Percentiles rank a stretch among this genome's conserved stretches.
phyloP scores from a whole-genome alignment of 2,329 filamentous ascomycete species.

The Sclerotinia spermophila region DNA sequence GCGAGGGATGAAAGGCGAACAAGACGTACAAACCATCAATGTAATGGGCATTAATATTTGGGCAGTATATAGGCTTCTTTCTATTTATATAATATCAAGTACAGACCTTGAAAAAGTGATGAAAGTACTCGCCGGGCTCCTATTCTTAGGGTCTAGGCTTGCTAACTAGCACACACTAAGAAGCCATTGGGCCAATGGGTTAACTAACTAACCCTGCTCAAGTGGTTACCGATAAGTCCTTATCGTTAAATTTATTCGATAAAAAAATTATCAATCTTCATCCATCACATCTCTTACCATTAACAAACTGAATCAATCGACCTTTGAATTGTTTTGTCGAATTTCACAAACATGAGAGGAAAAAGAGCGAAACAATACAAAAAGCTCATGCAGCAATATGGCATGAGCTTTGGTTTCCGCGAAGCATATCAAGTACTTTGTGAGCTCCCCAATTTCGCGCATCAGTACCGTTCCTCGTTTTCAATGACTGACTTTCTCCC shows the following conservation, averaged over 20 bases:
- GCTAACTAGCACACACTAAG: background rate
- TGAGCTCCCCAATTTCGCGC: conserved; percentile 38
- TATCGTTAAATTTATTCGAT: conserved; percentile 24
- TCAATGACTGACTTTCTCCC: conserved; percentile 16
- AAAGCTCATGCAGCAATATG: conserved; percentile 93
- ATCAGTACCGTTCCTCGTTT: background rate
- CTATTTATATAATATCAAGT: background rate
- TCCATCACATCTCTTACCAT: conserved; percentile 2
- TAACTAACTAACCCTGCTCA: conserved; percentile 6
- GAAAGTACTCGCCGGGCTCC: background rate
- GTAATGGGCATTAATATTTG: background rate
- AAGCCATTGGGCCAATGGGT: background rate
- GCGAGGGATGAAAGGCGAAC: background rate
- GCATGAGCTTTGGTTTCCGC: conserved; percentile 82
- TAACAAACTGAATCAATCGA: conserved; percentile 4
- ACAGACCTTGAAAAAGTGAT: background rate
- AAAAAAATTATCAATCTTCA: conserved; percentile 17
- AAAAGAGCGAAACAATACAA: conserved; percentile 71
- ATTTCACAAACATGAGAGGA: conserved; percentile 53
- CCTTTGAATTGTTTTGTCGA: background rate
- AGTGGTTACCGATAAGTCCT: conserved; percentile 21
- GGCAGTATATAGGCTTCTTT: conserved; percentile 3
- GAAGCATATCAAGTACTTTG: conserved; percentile 88
- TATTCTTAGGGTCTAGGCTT: background rate
- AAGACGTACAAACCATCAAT: background rate